These are phyloP conservation scores for Bondarzewia mesenterica DNA, from an alignment of 1,284 basidiomycete genomes.

Conservation along the genomic window DNA sequence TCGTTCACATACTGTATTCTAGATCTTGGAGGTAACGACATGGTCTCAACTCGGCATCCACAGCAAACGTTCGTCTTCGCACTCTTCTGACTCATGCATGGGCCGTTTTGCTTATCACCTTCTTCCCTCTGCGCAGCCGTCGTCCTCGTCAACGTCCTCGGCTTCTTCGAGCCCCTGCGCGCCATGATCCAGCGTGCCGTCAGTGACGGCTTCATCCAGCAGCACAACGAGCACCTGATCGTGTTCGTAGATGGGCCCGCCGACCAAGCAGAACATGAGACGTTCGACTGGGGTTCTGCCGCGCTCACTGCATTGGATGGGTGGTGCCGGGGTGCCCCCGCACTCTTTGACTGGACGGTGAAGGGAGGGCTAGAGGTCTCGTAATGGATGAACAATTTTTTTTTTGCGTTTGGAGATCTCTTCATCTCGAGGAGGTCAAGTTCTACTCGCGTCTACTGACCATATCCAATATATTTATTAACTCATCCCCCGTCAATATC, in stretches of 20 bases:
- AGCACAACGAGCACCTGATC: constrained; percentile 51
- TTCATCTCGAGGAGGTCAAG: too few relatives aligned
- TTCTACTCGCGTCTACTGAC: too few relatives aligned
- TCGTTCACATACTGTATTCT: not conserved
- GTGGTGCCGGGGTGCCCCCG: constrained; percentile 38
- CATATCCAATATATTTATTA: too few relatives aligned
- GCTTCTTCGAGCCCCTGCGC: constrained; percentile 76
- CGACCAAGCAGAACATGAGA: constrained; percentile 43
- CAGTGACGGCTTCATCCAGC: constrained; percentile 68
- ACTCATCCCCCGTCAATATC: too few relatives aligned
- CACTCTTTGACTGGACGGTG: constrained; percentile 5
- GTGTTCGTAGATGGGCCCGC: constrained; percentile 68
- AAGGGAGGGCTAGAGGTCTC: not conserved
- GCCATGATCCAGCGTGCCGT: constrained; percentile 62
- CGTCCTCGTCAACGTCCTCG: constrained; percentile 73
- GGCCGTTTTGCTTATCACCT: not conserved
- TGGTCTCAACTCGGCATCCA: constrained; percentile 92
- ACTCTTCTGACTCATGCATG: constrained; percentile 5
- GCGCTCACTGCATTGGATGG: constrained; percentile 56
- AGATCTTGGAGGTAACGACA: constrained; percentile 84
- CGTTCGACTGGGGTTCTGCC: constrained; percentile 73
- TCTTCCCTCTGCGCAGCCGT: constrained; percentile 47
- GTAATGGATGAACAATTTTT: too few relatives aligned
- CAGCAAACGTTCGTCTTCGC: constrained; percentile 55
- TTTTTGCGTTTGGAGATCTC: too few relatives aligned